phyloP scores from a whole-genome alignment of 176 grass and related monocot genomes.

The Bolboschoenus planiculmis region DNA sequence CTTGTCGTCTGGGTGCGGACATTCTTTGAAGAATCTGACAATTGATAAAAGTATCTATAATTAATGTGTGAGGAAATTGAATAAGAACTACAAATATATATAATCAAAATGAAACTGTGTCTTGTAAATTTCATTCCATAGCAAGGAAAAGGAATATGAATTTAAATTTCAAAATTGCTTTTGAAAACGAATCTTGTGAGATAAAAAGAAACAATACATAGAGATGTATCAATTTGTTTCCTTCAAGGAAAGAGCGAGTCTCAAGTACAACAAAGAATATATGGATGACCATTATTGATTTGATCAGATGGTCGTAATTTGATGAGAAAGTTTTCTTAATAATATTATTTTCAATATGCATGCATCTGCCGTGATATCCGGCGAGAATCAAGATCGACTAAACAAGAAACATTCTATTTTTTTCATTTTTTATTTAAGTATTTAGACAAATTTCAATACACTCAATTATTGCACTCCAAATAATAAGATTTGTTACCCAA shows the following conservation, averaged over 20 bases:
- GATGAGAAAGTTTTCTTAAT: not conserved
- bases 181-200: not conserved
- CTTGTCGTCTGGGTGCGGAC: constrained; percentile 84
- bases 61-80: not conserved
- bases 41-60: constrained; percentile 4
- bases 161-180: not conserved
- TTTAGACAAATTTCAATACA: not conserved
- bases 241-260: not conserved
- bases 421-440: not conserved
- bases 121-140: not conserved
- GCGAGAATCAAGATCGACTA: not conserved
- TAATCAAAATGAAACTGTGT: not conserved
- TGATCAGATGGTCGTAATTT: not conserved
- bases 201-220: not conserved
- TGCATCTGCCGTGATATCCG: not conserved
- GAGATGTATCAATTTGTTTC: not conserved
- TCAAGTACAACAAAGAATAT: not conserved
- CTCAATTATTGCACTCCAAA: not conserved
- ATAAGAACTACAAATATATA: not conserved
- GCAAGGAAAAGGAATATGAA: not conserved
- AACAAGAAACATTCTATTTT: not conserved
- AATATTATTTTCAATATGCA: not conserved
- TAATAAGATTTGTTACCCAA: not conserved
- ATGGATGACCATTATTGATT: not conserved
- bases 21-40: constrained; percentile 84